Conservation (phyloP, 225 moss, liverwort and hornwort genomes). For the Polytrichum commune region DNA sequence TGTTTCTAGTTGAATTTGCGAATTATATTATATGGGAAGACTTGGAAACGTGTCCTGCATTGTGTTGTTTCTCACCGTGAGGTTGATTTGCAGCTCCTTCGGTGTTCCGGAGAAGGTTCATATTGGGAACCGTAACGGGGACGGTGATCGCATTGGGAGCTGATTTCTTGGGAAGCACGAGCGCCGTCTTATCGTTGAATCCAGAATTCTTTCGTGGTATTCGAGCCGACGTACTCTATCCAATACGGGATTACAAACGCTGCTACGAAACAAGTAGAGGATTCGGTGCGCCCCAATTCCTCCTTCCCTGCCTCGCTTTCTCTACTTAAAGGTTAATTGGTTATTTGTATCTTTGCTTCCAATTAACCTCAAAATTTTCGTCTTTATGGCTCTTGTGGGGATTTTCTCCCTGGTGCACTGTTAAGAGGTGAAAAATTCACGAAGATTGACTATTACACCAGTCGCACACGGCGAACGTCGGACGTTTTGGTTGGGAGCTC, state of each 20-base stretch:
- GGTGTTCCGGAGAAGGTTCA: slow-evolving; percentile 60
- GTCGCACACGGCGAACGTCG: no score
- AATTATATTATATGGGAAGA: not conserved
- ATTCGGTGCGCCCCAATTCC: slow-evolving; percentile 46
- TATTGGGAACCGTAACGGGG: slow-evolving; percentile 58
- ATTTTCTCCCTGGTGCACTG: no score
- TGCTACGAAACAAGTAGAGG: slow-evolving; percentile 76
- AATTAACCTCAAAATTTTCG: no score
- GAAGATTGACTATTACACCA: no score
- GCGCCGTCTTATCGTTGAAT: slow-evolving; percentile 61
- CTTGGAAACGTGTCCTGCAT: not conserved
- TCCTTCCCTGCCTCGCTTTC: not conserved
- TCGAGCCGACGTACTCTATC: slow-evolving; percentile 75
- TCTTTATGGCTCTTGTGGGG: no score
- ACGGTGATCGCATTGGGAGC: slow-evolving; percentile 68
- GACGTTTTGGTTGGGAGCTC: no score
- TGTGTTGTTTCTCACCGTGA: not conserved
- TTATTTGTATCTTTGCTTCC: no score
- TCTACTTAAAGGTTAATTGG: not conserved
- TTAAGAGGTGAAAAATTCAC: no score
- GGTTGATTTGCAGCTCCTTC: slow-evolving; percentile 26
- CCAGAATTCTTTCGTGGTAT: slow-evolving; percentile 47
- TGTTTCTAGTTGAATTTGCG: no score
- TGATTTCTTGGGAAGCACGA: slow-evolving; percentile 70
- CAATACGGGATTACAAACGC: slow-evolving; percentile 77